Base-by-base conservation (phyloP, 2,329 filamentous ascomycete genomes). In the Verticillium klebahnii region DNA sequence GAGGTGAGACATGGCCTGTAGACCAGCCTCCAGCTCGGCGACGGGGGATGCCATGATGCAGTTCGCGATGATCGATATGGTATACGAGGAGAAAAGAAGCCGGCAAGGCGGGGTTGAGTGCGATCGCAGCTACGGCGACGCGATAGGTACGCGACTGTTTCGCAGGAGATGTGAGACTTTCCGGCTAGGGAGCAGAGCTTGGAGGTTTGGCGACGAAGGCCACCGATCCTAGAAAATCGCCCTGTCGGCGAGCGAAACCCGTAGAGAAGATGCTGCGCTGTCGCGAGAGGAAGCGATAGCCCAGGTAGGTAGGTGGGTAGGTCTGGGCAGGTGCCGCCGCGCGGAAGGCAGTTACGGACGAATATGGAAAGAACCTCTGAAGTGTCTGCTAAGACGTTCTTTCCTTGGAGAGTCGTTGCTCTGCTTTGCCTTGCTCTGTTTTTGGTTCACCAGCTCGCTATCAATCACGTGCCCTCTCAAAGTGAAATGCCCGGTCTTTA, bases 1-100 rank as follows among this genome's bases (percentile, higher is more conserved):
- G 73, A 97, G 83, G 68, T 85, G 84, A 72, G 94, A 89, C 88
- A 99, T 93, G 72, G 91, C 93, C 81, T 95, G 92, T 74, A 99
- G 86, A 77, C 91, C 89, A 72, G 88, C 84, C 79, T 96, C 94
- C 79, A 99, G 82, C 76, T 98, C 93, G 80, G 91, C 88, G 85
- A 97, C 90, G 78, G 91, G 87, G 74, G 92, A 90, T 76, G 89
- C 88, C 88, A 92, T 92, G 76, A 69, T 80, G 40, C 11, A 19
- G 29, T 31, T 34, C 25, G 34, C 34, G 25, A 56, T 32, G n/a
- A 32, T 32, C 31, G 54, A 14, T 34, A n/a, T 25, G 25, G 23
- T 56, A 56, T 56, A 34, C 25, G 31, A 54, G 25, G 50, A 34
- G 54, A 7, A 14, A 9, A 56, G 15, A 2, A 56, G 31, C 6